Base-by-base conservation (phyloP, 495 filamentous ascomycete genomes). In the Hypoxylon fuscum region DNA sequence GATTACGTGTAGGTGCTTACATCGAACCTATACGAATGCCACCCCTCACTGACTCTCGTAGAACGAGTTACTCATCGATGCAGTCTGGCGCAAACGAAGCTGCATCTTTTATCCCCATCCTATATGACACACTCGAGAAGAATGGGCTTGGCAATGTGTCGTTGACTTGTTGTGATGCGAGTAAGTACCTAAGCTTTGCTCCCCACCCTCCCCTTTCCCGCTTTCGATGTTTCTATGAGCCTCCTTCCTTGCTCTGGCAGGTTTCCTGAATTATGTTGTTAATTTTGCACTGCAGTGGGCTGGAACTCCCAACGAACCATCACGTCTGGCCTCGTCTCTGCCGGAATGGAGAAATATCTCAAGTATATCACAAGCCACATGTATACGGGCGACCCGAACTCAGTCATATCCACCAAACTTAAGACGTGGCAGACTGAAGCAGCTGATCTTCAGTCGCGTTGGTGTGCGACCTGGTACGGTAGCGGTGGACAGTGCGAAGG, bases 341-440 rank as follows among this genome's bases (percentile, higher is more conserved):
- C 76, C 9, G 81, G 79, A 7, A 73, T 69, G 18, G 76, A 78
- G 23, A 34, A 74, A 5, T 70, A 71, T 42, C 70, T 82, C 8
- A 66, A 62, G 7, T 50, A 81, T 5, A 77, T 83, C 42, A 83
- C 82, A 11, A 72, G 73, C 5, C 83, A 85, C 51, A 74, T 76
- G 17, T 85, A 86, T 68, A 73, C 72, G 29, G 68, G 70, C 11
- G 62, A 70, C 27, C 76, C 77, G 5, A 68, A 66, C 21, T 69
- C 68, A 17, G 71, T 78, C 3, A 72, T 77, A 14, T 68, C 65
- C 21, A 81, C 81, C 3, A 68, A 43, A 8, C 69, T 74, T 4
- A 73, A 69, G 61, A 71, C 74, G 1, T 85, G 83, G 82, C 64
- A 81, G 52, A 84, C 81, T 1, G 83, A 86, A 52, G 79, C 72